A percentile compares a stretch with the other conserved stretches of the same genome.
Evolutionary conservation across 768 basidiomycete genomes (phyloP).

Genomic region (Lactarius trivialis): DNA sequence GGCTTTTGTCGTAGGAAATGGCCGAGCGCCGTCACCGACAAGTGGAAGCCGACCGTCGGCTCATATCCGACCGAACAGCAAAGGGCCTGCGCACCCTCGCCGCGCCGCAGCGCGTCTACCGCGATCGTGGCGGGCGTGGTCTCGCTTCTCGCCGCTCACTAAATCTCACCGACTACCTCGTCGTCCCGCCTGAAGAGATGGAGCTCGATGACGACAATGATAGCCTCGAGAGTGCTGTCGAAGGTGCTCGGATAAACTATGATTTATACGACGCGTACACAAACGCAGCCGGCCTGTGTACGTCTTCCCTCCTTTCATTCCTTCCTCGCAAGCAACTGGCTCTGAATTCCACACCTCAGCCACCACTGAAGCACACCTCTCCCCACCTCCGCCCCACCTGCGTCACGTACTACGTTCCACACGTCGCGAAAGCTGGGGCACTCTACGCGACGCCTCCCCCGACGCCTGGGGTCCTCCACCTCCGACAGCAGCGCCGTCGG

Average conservation of each 20-base stretch:
- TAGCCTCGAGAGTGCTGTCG: slow-evolving; percentile 42
- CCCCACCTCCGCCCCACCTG: slow-evolving; percentile 8
- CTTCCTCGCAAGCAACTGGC: background rate
- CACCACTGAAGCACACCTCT: slow-evolving; percentile 6
- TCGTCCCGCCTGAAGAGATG: slow-evolving; percentile 48
- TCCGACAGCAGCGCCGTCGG: slow-evolving; percentile 1
- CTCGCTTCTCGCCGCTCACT: slow-evolving; percentile 19
- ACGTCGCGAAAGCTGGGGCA: slow-evolving; percentile 19
- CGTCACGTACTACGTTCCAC: slow-evolving; percentile 10
- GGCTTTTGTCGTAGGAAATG: slow-evolving; percentile 47
- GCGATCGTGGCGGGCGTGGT: slow-evolving; percentile 27
- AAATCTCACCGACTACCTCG: slow-evolving; percentile 47
- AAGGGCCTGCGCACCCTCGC: slow-evolving; percentile 54
- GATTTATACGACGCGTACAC: slow-evolving; percentile 60
- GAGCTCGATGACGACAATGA: slow-evolving; percentile 58
- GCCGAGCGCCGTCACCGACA: slow-evolving; percentile 62
- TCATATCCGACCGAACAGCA: slow-evolving; percentile 63
- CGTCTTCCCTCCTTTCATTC: background rate
- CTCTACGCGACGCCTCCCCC: slow-evolving; percentile 11
- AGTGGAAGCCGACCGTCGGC: slow-evolving; percentile 44
- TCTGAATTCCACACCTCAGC: background rate
- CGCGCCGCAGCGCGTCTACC: slow-evolving; percentile 48
- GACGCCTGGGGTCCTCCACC: slow-evolving; percentile 18
- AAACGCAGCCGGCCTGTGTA: slow-evolving; percentile 4
- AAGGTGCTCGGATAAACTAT: slow-evolving; percentile 52